Evolutionary conservation across 495 filamentous ascomycete species (phyloP), one percentile per base, ranked within the genome.

Genomic region (Haplographium delicatum): DNA sequence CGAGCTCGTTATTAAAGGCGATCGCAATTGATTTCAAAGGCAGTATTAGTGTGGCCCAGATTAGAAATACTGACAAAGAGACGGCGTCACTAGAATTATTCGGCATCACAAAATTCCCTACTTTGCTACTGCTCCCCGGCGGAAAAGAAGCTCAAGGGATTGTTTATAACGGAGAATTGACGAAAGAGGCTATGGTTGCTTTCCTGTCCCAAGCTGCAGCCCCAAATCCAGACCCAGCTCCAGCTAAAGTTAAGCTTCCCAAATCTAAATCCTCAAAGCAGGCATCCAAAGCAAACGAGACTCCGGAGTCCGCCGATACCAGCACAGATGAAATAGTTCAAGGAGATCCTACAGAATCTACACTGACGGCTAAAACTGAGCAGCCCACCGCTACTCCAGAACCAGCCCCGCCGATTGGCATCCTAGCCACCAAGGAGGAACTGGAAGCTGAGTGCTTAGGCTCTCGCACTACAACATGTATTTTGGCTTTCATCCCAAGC

Each of bases 21-120:
- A 62, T 97, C 20, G 91, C 94, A 1, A 86, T 95, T 51, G 94
- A 97, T 54, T 97, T 91, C 65, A 71, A 90, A n/a, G 91, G 83
- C 24, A 78, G 78, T 35, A 82, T 96, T 59, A 75, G 75, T 10
- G 74, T 99, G 48, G 90, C 85, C 19, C 91, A 97, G 67, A 81
- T 95, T 33, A 78, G 90, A 37, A 83, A 86, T 66, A 60, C 52
- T 11, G 55, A 53, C 6, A 95, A 89, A 67, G 87, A 96, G 67
- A 68, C 74, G 24, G 76, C 75, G 46, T 75, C 86, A 0, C 77
- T 88, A 3, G 73, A 86, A 51, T 74, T 77, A 40, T 96, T 94
- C 51, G 86, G 83, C 44, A 72, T 97, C 18, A 71, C 73, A 6
- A 79, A 83, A 48, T 91, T 87, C 59, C 93, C 93, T 0, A 85